phyloP scores from a whole-genome alignment of 495 filamentous ascomycete genomes.

The Hypoxylon fuscum region DNA sequence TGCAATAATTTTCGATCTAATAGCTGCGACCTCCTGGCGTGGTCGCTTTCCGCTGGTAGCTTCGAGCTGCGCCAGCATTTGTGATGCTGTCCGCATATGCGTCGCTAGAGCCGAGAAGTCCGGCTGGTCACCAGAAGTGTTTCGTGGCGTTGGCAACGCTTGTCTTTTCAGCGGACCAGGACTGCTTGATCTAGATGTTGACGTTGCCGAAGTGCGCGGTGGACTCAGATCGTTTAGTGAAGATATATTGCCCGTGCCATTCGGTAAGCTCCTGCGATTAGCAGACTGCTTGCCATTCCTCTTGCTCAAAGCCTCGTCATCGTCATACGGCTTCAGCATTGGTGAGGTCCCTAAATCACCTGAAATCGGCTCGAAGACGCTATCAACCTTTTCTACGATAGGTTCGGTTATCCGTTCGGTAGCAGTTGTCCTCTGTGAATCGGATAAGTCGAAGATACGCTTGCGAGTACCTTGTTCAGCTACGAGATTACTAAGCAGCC shows the following conservation, averaged over 20 bases:
- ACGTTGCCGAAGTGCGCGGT: constrained; percentile 64
- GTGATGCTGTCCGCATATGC: constrained; percentile 80
- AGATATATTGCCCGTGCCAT: constrained; percentile 62
- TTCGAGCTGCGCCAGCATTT: constrained; percentile 81
- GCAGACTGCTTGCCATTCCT: constrained; percentile 35
- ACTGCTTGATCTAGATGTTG: constrained; percentile 67
- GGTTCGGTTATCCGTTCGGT: constrained; percentile 51
- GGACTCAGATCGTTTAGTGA: constrained; percentile 60
- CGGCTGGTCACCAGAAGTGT: constrained; percentile 63
- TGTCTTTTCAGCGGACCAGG: constrained; percentile 62
- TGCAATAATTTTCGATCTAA: constrained; percentile 79
- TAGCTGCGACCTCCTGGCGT: constrained; percentile 75
- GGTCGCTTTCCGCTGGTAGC: constrained; percentile 75
- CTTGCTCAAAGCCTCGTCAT: constrained; percentile 41
- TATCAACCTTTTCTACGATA: constrained; percentile 61
- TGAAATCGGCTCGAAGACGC: constrained; percentile 76
- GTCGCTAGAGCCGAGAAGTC: constrained; percentile 79
- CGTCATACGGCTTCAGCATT: constrained; percentile 64
- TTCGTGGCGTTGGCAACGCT: constrained; percentile 55
- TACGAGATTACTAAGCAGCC: constrained; percentile 66
- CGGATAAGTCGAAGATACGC: constrained; percentile 74
- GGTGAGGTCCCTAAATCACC: constrained; percentile 76
- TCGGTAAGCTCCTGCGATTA: constrained; percentile 58
- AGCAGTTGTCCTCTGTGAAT: constrained; percentile 52
- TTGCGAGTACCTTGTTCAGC: constrained; percentile 68